Percentiles rank a stretch among this genome's conserved stretches.
Conservation (phyloP, 2,329 filamentous ascomycete genomes). For the Berkeleyomyces rouxiae region DNA sequence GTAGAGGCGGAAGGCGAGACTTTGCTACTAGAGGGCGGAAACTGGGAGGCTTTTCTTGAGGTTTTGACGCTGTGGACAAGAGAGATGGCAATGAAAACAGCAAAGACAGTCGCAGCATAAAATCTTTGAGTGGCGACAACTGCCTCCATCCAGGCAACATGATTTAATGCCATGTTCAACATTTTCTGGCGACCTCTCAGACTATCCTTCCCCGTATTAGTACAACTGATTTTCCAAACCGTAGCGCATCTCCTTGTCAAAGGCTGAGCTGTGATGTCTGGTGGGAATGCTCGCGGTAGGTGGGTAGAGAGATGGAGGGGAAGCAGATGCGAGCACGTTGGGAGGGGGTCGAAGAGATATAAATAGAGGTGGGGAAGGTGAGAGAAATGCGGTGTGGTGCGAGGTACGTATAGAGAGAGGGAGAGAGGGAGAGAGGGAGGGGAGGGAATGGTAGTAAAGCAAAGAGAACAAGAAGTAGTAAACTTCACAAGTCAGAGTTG, state of each 20-base stretch:
- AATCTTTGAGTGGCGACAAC: neutral
- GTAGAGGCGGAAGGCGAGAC: neutral
- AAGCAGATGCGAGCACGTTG: neutral
- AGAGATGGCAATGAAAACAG: neutral
- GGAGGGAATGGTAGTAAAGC: no score
- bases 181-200: neutral
- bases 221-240: neutral
- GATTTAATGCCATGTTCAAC: neutral
- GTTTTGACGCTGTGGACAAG: neutral
- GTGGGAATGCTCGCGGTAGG: neutral
- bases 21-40: neutral
- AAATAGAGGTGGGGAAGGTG: neutral
- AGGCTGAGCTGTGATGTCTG: neutral
- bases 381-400: neutral
- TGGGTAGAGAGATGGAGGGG: neutral
- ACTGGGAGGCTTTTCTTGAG: neutral
- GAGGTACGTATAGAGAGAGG: neutral
- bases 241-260: neutral
- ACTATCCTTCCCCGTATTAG: slow-evolving; percentile 2
- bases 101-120: neutral
- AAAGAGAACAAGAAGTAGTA: no score
- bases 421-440: neutral
- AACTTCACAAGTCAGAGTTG: no score
- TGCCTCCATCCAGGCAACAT: neutral
- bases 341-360: neutral